A percentile compares a stretch with the other conserved stretches of the same genome.
These are phyloP conservation scores for Porcisia hertigi DNA, from an alignment of 208 protist species.

Conservation along the genomic window DNA sequence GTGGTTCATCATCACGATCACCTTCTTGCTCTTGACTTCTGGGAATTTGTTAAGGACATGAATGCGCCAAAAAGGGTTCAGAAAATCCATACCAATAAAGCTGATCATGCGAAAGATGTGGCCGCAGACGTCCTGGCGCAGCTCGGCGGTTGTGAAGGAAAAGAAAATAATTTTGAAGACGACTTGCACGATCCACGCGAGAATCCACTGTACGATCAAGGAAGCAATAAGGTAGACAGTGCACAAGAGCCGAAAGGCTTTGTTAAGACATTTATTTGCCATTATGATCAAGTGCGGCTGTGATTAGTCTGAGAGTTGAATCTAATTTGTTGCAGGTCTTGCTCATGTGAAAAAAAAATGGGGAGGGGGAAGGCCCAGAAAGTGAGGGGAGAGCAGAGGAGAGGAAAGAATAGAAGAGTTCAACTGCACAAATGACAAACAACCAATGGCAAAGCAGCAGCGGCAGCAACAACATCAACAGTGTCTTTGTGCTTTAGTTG, in stretches of 20 bases:
- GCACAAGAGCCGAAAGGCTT: conserved; percentile 44
- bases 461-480: neutral
- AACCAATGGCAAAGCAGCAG: neutral
- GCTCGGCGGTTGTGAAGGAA: conserved; percentile 58
- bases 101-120: conserved; percentile 74
- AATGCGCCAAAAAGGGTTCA: conserved; percentile 86
- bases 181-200: conserved; percentile 65
- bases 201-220: conserved; percentile 56
- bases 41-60: conserved; percentile 74
- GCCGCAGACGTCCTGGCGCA: conserved; percentile 71
- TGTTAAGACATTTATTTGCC: conserved; percentile 11
- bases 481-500: too few relatives aligned
- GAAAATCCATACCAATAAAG: conserved; percentile 56
- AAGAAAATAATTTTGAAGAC: conserved; percentile 63
- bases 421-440: neutral
- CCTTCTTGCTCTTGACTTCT: conserved; percentile 54
- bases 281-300: neutral
- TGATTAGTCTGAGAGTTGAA: neutral
- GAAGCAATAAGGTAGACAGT: conserved; percentile 63
- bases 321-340: neutral
- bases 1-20: conserved; percentile 89
- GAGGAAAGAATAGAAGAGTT: neutral
- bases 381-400: neutral
- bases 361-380: neutral
- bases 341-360: conserved; percentile 5